phyloP scores from a whole-genome alignment of 257 asterid species.

The Gentiana macrophylla region DNA sequence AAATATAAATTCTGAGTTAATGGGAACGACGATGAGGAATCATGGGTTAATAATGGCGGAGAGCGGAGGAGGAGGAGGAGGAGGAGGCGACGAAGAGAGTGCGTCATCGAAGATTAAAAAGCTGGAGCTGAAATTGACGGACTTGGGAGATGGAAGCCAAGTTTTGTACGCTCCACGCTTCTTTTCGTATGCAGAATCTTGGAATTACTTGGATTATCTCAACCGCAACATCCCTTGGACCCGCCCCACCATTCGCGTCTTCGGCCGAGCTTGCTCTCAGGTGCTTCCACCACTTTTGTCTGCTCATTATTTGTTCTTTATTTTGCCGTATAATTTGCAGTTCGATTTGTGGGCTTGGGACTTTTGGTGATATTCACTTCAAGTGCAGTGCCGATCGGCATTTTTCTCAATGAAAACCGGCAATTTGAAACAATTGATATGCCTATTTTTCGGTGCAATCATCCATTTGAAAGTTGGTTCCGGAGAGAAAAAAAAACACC shows the following conservation, averaged over 20 bases:
- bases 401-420: too few species aligned
- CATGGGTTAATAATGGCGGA: slow-evolving; percentile 4
- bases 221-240: slow-evolving; percentile 82
- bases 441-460: too few species aligned
- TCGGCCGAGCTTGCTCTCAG: slow-evolving; percentile 64
- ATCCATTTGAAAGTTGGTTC: too few species aligned
- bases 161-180: slow-evolving; percentile 47
- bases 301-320: not conserved
- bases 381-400: too few species aligned
- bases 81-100: not conserved
- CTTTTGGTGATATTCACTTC: too few species aligned
- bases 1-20: too few species aligned
- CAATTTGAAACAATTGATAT: too few species aligned
- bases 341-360: too few species aligned
- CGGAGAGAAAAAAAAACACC: too few species aligned
- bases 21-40: slow-evolving; percentile 3
- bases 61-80: not conserved
- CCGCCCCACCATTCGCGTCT: slow-evolving; percentile 80
- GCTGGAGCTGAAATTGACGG: slow-evolving; percentile 9
- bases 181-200: slow-evolving; percentile 50
- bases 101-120: too few species aligned
- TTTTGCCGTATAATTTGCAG: too few species aligned
- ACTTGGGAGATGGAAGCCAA: slow-evolving; percentile 67
- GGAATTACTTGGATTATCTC: slow-evolving; percentile 70
- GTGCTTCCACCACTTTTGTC: slow-evolving; percentile 18